These are phyloP conservation scores for Carallia pectinifolia DNA, from an alignment of 345 rosid species.

Conservation along the genomic window DNA sequence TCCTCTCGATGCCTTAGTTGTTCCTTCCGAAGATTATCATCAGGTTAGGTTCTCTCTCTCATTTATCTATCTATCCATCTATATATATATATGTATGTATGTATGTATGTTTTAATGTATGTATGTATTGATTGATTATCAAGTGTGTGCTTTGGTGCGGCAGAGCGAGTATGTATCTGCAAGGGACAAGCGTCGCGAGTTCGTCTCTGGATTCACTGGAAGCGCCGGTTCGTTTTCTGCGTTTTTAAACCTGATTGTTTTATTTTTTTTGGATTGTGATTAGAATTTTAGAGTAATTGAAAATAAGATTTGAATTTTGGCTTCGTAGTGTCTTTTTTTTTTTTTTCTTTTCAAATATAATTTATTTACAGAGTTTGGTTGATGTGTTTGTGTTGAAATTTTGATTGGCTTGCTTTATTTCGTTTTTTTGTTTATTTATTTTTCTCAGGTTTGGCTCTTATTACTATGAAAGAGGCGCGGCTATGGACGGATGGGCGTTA, in stretches of 20 bases:
- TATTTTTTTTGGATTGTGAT: neutral
- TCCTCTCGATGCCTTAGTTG: constrained; percentile 77
- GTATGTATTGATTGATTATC: no score
- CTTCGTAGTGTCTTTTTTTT: no score
- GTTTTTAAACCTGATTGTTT: neutral
- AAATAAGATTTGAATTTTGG: no score
- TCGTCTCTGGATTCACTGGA: constrained; percentile 89
- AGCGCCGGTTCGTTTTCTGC: constrained; percentile 64
- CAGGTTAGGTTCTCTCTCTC: constrained; percentile 44
- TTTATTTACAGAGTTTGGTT: no score
- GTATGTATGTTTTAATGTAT: no score
- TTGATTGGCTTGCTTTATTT: constrained; percentile 3
- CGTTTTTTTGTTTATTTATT: no score
- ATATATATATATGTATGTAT: no score
- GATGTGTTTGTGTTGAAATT: neutral
- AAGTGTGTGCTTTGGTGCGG: neutral
- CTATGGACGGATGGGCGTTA: constrained; percentile 96
- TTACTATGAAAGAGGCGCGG: constrained; percentile 68
- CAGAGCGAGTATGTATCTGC: constrained; percentile 95
- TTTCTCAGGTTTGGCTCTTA: constrained; percentile 70
- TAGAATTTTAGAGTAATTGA: no score
- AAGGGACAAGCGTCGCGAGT: constrained; percentile 79
- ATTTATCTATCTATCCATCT: no score
- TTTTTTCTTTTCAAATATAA: no score
- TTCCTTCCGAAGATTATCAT: constrained; percentile 91